A percentile compares a stretch with the other conserved stretches of the same genome.
Conservation (phyloP, 345 rosid genomes). For the Eucalyptus guilfoylei region DNA sequence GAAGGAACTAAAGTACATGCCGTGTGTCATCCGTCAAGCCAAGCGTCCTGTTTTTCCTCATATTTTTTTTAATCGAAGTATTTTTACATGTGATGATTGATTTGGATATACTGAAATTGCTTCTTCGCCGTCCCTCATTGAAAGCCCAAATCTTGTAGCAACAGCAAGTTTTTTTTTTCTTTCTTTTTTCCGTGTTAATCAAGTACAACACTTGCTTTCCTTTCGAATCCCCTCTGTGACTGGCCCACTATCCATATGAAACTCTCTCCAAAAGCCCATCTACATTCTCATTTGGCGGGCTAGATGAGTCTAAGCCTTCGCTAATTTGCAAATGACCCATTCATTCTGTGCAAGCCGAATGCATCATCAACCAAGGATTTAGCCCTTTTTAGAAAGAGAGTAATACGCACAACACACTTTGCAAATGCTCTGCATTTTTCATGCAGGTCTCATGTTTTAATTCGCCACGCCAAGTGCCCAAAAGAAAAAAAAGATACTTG, state of each 20-base stretch:
- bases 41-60: neutral
- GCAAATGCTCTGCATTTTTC: neutral
- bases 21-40: neutral
- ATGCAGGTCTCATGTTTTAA: neutral
- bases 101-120: neutral
- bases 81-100: neutral
- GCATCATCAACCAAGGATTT: neutral
- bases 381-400: neutral
- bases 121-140: too few relatives aligned
- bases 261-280: neutral
- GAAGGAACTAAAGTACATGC: neutral
- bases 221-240: neutral
- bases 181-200: neutral
- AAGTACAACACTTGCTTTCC: neutral
- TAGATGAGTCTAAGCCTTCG: neutral
- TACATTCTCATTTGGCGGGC: neutral
- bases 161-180: neutral
- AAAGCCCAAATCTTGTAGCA: neutral
- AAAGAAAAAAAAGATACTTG: neutral
- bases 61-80: neutral
- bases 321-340: neutral
- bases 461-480: neutral
- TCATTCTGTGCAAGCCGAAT: neutral
- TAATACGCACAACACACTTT: rapidly evolving
- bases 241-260: neutral